Evolutionary conservation across 805 yeast species (phyloP).

Genomic region (Candida xiaguanensis): DNA sequence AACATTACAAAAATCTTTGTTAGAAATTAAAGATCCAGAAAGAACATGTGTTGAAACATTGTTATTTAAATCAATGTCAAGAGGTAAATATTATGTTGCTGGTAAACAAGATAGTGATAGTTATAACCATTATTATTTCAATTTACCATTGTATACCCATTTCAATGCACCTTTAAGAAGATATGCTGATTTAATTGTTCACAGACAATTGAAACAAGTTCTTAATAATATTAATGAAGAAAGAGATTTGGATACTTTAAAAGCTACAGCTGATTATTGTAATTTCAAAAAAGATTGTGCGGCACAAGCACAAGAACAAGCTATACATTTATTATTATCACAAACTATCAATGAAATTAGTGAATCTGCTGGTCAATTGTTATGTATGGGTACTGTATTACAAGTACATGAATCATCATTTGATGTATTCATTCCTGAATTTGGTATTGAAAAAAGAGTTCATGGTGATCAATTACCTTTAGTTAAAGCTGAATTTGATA

Average conservation of each 20-base stretch:
- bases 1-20: conserved; percentile 66
- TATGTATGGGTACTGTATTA: conserved; percentile 80
- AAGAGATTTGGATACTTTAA: conserved; percentile 60
- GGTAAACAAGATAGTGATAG: conserved; percentile 80
- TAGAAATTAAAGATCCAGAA: conserved; percentile 56
- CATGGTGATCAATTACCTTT: conserved; percentile 97
- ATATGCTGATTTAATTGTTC: conserved; percentile 89
- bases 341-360: conserved; percentile 78
- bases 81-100: conserved; percentile 86
- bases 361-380: conserved; percentile 70
- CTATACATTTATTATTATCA: conserved; percentile 78
- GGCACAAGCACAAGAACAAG: conserved; percentile 88
- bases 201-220: conserved; percentile 78
- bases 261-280: conserved; percentile 86
- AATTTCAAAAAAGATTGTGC: conserved; percentile 96
- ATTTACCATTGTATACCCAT: conserved; percentile 84
- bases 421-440: conserved; percentile 87
- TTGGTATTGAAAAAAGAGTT: conserved; percentile 92
- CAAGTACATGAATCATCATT: conserved; percentile 96
- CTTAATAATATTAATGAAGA: conserved; percentile 42
- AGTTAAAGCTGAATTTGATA: conserved; percentile 88
- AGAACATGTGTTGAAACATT: conserved; percentile 77
- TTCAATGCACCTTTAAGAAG: conserved; percentile 90
- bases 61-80: conserved; percentile 73
- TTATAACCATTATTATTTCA: conserved; percentile 75